phyloP scores from a whole-genome alignment of 257 asterid genomes.

The Pogostemon cablin region DNA sequence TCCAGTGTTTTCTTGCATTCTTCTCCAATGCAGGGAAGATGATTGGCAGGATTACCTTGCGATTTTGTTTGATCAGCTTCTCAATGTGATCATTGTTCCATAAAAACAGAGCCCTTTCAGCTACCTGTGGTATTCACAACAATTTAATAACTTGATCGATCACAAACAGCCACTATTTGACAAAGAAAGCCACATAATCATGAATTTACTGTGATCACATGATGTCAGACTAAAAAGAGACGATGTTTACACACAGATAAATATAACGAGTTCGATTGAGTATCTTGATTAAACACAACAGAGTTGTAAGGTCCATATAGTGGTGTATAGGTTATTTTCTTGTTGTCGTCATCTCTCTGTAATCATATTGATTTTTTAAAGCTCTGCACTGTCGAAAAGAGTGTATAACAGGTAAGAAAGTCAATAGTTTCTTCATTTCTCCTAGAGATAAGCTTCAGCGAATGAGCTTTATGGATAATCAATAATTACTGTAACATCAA shows the following conservation, averaged over 20 bases:
- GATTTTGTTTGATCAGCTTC: constrained; percentile 42
- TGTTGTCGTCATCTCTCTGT: neutral
- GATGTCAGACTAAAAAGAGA: too few relatives aligned
- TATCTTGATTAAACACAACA: neutral
- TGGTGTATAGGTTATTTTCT: neutral
- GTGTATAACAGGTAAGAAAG: too few relatives aligned
- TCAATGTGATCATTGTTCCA: constrained; percentile 43
- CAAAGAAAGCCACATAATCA: neutral
- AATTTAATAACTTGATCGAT: neutral
- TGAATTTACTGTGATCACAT: neutral
- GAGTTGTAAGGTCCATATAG: neutral
- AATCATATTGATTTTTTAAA: neutral
- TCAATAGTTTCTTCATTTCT: too few relatives aligned
- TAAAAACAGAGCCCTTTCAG: constrained; percentile 41
- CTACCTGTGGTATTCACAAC: constrained; percentile 31
- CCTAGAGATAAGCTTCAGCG: too few relatives aligned
- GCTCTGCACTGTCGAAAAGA: too few relatives aligned
- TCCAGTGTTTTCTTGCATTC: constrained; percentile 43
- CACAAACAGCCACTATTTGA: neutral
- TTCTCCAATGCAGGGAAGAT: constrained; percentile 44
- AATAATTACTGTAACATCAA: too few relatives aligned
- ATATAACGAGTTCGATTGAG: neutral
- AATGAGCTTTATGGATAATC: too few relatives aligned
- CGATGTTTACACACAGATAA: neutral
- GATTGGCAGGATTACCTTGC: constrained; percentile 38